Evolutionary conservation across 2,329 filamentous ascomycete species (phyloP).

Genomic region (Helminthosporium solani): DNA sequence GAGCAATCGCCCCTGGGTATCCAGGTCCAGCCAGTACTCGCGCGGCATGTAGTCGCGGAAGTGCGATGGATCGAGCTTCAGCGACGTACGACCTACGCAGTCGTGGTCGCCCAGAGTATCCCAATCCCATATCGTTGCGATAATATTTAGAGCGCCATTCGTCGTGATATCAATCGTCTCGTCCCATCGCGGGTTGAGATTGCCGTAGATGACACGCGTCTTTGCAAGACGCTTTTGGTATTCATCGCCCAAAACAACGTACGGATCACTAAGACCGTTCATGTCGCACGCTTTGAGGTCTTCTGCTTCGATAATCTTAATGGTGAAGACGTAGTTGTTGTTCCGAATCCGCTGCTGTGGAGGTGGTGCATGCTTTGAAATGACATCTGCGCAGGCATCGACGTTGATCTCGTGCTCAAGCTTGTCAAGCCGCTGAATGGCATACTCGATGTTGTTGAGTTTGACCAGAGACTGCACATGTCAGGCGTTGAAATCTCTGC

Average conservation of each 20-base stretch:
- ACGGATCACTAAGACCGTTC: slow-evolving; percentile 90
- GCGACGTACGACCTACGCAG: slow-evolving; percentile 91
- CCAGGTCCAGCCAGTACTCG: slow-evolving; percentile 96
- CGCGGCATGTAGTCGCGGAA: slow-evolving; percentile 94
- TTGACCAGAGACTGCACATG: slow-evolving; percentile 81
- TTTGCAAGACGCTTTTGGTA: slow-evolving; percentile 96
- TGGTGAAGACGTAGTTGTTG: slow-evolving; percentile 94
- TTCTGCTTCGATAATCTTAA: slow-evolving; percentile 97
- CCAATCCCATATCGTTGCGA: slow-evolving; percentile 98
- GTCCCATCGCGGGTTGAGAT: slow-evolving; percentile 93
- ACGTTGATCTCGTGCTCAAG: slow-evolving; percentile 88
- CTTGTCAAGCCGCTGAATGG: slow-evolving; percentile 86
- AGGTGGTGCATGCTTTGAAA: slow-evolving; percentile 72
- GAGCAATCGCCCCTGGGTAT: slow-evolving; percentile 87
- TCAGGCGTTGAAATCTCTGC: slow-evolving; percentile 2
- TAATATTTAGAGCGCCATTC: slow-evolving; percentile 85
- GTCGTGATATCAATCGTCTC: slow-evolving; percentile 96
- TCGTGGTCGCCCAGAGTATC: slow-evolving; percentile 97
- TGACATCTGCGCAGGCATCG: slow-evolving; percentile 80
- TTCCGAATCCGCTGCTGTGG: slow-evolving; percentile 66
- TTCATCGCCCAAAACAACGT: slow-evolving; percentile 94
- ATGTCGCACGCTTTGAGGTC: slow-evolving; percentile 98
- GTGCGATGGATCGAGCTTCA: slow-evolving; percentile 96
- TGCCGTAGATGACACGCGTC: slow-evolving; percentile 87
- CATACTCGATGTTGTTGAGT: slow-evolving; percentile 95